Evolutionary conservation across 345 rosid species (phyloP), one percentile per base, ranked within the genome.

Genomic region (Jatropha curcas): DNA sequence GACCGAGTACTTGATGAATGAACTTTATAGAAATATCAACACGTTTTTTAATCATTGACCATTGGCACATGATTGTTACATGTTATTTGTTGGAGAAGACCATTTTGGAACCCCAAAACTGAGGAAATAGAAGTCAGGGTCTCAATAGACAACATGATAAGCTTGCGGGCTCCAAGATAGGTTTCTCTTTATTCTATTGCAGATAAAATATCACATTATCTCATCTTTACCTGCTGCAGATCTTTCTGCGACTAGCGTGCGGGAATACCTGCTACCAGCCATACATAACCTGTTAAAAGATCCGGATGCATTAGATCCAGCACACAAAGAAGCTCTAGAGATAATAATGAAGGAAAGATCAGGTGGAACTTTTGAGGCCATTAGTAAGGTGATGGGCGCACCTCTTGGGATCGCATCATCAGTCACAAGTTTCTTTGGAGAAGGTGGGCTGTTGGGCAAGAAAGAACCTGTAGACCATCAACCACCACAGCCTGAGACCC

Each of bases 311-410:
- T 79, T 94, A 10, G 98, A 94, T 80, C 98, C 98, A 10, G 98
- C 95, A 27, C 97, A 94, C 81, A 94, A 92, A 76, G 98, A 94
- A 82, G 97, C 97, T 16, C 85, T 94, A 33, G 98, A 94, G 84
- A 94, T 92, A 78, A 87, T 89, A 79, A 51, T 90, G 84, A 94
- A 86, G 76, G 98, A 94, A 78, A 86, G 98, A 59, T 90, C 97
- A 1, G 95, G 97, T 51, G 95, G 97, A 67, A 86, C 95, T 27
- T 79, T 90, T 43, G 98, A 92, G 51, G 80, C 92, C 60, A 81
- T 94, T 61, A 85, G 95, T 62, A 92, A 92, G 84, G 98, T 83
- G 71, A 90, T 92, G 98, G 97, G 98, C 64, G 89, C 95, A 53
- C 97, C 92, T 84, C 90, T 94, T 4, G 98, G 98, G 69, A 73